Conservation (phyloP, 257 asterid genomes). For the Coffea canephora region DNA sequence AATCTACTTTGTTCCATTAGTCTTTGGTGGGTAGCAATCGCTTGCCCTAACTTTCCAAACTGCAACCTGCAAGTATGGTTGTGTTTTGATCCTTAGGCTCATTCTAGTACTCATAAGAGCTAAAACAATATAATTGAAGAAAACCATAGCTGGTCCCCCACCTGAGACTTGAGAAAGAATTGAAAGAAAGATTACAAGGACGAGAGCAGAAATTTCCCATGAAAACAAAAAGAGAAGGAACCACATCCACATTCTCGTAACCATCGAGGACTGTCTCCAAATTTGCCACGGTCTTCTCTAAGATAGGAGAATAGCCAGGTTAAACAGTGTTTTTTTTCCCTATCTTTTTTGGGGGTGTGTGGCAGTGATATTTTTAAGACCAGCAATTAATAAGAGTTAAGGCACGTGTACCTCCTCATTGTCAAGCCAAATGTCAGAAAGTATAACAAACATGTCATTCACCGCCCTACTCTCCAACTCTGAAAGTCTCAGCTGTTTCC, state of each 20-base stretch:
- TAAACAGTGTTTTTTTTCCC: conserved; percentile 10
- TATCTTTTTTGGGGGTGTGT: no score
- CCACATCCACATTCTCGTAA: conserved; percentile 68
- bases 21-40: conserved; percentile 74
- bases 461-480: conserved; percentile 85
- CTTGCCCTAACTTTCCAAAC: conserved; percentile 86
- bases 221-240: conserved; percentile 89
- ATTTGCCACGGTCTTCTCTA: conserved; percentile 84
- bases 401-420: conserved; percentile 55
- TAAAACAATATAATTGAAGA: conserved; percentile 7
- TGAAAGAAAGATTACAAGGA: conserved; percentile 89
- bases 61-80: conserved; percentile 50
- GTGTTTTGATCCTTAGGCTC: conserved; percentile 15
- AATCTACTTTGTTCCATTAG: conserved; percentile 69
- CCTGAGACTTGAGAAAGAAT: conserved; percentile 80
- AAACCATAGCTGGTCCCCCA: conserved; percentile 26
- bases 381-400: conserved; percentile 14
- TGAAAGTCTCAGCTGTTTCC: conserved; percentile 61
- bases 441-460: conserved; percentile 91
- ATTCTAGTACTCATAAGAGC: conserved; percentile 18
- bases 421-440: conserved; percentile 92
- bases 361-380: background rate
- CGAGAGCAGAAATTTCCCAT: conserved; percentile 97
- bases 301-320: conserved; percentile 46
- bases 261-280: conserved; percentile 76